Conservation (phyloP, 257 asterid species). For the Solanum infundibuliforme region DNA sequence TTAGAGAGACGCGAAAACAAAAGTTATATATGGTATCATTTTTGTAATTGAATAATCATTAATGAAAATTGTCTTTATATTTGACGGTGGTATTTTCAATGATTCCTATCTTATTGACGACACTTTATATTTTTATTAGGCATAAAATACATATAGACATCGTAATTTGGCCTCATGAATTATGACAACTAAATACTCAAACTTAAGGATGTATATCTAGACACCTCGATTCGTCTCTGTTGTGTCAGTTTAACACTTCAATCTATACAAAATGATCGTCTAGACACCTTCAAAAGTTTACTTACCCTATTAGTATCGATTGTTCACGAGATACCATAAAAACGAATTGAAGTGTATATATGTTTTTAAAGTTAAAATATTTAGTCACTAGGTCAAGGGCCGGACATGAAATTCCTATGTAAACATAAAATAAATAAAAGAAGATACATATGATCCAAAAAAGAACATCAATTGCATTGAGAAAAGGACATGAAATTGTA, state of each 20-base stretch:
- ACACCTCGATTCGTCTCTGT: too few relatives aligned
- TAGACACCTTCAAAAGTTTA: not conserved
- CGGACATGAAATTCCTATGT: not conserved
- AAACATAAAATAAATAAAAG: not conserved
- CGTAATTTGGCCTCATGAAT: not conserved
- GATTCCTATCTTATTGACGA: not conserved
- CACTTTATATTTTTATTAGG: not conserved
- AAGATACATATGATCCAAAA: not conserved
- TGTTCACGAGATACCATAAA: not conserved
- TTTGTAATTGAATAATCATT: not conserved
- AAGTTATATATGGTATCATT: not conserved
- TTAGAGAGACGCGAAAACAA: not conserved
- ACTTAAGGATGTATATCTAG: too few relatives aligned
- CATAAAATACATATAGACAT: not conserved
- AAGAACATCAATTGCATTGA: not conserved
- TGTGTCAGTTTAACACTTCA: too few relatives aligned
- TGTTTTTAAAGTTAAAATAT: too few relatives aligned
- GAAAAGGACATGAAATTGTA: not conserved
- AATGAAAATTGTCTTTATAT: not conserved
- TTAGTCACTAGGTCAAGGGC: not conserved
- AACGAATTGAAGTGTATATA: too few relatives aligned
- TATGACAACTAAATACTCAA: not conserved
- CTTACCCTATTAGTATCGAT: not conserved
- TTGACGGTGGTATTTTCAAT: not conserved
- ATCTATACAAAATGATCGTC: too few relatives aligned